A percentile compares a stretch with the other conserved stretches of the same genome.
Conservation (phyloP, 23 red algal genomes). For the Gracilaria vermiculophylla region DNA sequence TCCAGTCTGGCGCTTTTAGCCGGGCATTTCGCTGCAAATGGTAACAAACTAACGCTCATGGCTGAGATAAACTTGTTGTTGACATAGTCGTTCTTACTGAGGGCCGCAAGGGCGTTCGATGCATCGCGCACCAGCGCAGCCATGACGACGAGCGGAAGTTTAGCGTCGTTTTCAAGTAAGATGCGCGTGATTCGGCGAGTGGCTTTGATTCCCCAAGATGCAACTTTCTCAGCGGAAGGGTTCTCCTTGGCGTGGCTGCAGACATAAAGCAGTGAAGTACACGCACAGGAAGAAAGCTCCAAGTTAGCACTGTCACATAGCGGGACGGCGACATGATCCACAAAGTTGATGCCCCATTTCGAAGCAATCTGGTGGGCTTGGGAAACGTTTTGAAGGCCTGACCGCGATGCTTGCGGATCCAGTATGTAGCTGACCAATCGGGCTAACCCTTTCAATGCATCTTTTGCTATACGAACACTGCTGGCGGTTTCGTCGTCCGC, state of each 20-base stretch:
- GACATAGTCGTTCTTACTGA: constrained; percentile 65
- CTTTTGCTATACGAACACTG: neutral
- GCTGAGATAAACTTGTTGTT: constrained; percentile 54
- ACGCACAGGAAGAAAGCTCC: constrained; percentile 17
- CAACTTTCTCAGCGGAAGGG: constrained; percentile 13
- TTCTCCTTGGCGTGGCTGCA: constrained; percentile 34
- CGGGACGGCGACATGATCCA: constrained; percentile 29
- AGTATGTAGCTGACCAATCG: constrained; percentile 9
- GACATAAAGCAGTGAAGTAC: constrained; percentile 3
- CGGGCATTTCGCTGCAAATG: constrained; percentile 18
- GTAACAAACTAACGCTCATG: constrained; percentile 20
- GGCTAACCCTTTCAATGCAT: neutral
- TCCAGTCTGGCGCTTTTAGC: constrained; percentile 24
- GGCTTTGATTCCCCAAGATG: constrained; percentile 49
- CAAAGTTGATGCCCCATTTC: constrained; percentile 25
- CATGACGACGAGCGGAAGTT: constrained; percentile 29
- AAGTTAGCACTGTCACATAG: constrained; percentile 10
- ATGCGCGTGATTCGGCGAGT: constrained; percentile 40
- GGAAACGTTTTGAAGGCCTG: neutral
- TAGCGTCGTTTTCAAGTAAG: neutral
- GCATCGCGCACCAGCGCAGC: constrained; percentile 20
- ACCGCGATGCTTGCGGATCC: neutral
- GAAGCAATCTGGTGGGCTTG: neutral
- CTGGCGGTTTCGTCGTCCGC: neutral
- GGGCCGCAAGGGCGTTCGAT: constrained; percentile 13